Evolutionary conservation across 345 rosid genomes (phyloP).

Genomic region (Garcia nutans): DNA sequence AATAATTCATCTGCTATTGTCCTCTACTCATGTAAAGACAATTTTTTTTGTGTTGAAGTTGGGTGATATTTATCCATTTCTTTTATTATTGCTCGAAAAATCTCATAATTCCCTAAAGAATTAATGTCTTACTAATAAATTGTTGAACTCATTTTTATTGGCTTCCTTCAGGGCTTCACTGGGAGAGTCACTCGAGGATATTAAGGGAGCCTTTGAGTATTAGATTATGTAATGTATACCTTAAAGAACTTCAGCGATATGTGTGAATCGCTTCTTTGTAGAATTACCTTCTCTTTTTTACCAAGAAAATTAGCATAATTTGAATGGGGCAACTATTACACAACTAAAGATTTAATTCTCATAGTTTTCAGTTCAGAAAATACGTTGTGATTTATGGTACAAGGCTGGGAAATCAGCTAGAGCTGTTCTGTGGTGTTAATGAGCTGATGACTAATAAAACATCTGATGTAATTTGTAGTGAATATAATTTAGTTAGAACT

Average conservation of each 20-base stretch:
- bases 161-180: slow-evolving; percentile 42
- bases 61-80: background rate
- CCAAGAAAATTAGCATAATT: background rate
- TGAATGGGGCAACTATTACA: too few relatives aligned
- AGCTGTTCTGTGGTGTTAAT: too few relatives aligned
- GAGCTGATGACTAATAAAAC: too few relatives aligned
- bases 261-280: background rate
- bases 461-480: too few relatives aligned
- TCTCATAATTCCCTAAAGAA: background rate
- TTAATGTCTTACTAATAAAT: background rate
- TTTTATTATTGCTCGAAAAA: background rate
- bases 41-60: background rate
- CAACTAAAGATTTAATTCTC: too few relatives aligned
- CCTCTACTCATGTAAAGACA: background rate
- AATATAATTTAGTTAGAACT: too few relatives aligned
- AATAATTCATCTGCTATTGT: background rate
- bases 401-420: background rate
- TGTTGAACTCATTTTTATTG: background rate
- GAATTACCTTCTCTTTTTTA: background rate
- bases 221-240: background rate
- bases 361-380: too few relatives aligned
- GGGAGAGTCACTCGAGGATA: slow-evolving; percentile 56
- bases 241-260: background rate
- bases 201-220: slow-evolving; percentile 50
- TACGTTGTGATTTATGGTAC: too few relatives aligned